A percentile compares a stretch with the other conserved stretches of the same genome.
Evolutionary conservation across 2,329 filamentous ascomycete species (phyloP).

Genomic region (Albifimbria verrucaria): DNA sequence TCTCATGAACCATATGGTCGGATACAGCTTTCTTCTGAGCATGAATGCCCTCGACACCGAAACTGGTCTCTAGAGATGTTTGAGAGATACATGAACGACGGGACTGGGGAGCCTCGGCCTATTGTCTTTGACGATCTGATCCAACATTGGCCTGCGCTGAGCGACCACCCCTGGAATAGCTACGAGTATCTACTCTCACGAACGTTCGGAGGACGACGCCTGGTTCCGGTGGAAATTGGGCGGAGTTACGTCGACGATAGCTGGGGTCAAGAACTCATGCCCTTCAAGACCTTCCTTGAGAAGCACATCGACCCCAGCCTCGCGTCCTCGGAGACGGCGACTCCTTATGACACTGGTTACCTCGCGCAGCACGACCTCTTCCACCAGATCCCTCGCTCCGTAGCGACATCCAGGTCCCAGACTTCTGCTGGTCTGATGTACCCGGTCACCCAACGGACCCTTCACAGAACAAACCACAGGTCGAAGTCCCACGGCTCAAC

Average conservation of each 20-base stretch:
- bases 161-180: conserved; percentile 65
- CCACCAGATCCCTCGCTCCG: conserved; percentile 74
- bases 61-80: conserved; percentile 57
- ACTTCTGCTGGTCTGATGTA: conserved; percentile 76
- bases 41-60: conserved; percentile 23
- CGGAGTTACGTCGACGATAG: conserved; percentile 80
- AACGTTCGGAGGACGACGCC: conserved; percentile 72
- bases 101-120: conserved; percentile 47
- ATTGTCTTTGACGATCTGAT: conserved; percentile 67
- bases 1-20: conserved; percentile 23
- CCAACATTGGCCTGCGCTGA: conserved; percentile 71
- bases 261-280: conserved; percentile 80
- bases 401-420: conserved; percentile 74
- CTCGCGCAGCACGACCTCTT: conserved; percentile 91
- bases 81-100: conserved; percentile 54
- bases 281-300: conserved; percentile 68
- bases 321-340: not conserved
- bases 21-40: conserved; percentile 18
- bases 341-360: conserved; percentile 59
- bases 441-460: conserved; percentile 48
- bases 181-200: conserved; percentile 68
- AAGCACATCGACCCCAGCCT: conserved; percentile 48
- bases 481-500: conserved; percentile 69
- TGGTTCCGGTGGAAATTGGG: conserved; percentile 85
- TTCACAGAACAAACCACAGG: conserved; percentile 33